Evolutionary conservation across 768 basidiomycete species (phyloP).

Genomic region (Leccinum uliginosum): DNA sequence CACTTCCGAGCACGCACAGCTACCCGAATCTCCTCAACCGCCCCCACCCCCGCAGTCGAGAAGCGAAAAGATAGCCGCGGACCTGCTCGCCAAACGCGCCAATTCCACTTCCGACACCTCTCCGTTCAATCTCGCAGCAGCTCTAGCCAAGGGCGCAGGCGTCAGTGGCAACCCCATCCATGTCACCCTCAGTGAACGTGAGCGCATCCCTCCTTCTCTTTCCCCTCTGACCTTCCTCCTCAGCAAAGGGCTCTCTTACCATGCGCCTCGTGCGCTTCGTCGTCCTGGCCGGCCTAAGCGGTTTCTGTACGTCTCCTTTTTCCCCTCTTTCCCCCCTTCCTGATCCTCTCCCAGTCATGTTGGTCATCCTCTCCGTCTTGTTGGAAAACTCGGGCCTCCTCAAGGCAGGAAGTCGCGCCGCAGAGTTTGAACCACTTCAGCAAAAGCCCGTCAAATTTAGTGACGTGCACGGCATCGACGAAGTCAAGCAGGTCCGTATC

Average conservation of each 20-base stretch:
- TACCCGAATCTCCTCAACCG: slow-evolving; percentile 4
- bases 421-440: slow-evolving; percentile 79
- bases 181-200: slow-evolving; percentile 80
- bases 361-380: slow-evolving; percentile 83
- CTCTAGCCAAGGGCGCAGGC: slow-evolving; percentile 40
- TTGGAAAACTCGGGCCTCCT: slow-evolving; percentile 92
- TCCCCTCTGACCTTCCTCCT: background rate
- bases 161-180: slow-evolving; percentile 61
- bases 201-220: slow-evolving; percentile 25
- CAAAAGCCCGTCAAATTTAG: slow-evolving; percentile 85
- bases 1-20: slow-evolving; percentile 6
- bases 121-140: slow-evolving; percentile 36
- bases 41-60: slow-evolving; percentile 23
- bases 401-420: slow-evolving; percentile 77
- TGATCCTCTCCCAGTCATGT: slow-evolving; percentile 48
- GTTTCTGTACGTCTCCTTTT: slow-evolving; percentile 55
- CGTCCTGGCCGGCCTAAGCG: slow-evolving; percentile 47
- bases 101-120: slow-evolving; percentile 1
- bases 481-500: slow-evolving; percentile 83
- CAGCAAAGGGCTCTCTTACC: slow-evolving; percentile 68
- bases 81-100: slow-evolving; percentile 32
- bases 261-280: slow-evolving; percentile 62
- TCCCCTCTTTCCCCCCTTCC: background rate
- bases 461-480: slow-evolving; percentile 97
- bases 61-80: slow-evolving; percentile 42